Percentiles rank a stretch among this genome's conserved stretches.
phyloP scores from a whole-genome alignment of 2,329 filamentous ascomycete genomes.

The Exutisphaerella laricina region DNA sequence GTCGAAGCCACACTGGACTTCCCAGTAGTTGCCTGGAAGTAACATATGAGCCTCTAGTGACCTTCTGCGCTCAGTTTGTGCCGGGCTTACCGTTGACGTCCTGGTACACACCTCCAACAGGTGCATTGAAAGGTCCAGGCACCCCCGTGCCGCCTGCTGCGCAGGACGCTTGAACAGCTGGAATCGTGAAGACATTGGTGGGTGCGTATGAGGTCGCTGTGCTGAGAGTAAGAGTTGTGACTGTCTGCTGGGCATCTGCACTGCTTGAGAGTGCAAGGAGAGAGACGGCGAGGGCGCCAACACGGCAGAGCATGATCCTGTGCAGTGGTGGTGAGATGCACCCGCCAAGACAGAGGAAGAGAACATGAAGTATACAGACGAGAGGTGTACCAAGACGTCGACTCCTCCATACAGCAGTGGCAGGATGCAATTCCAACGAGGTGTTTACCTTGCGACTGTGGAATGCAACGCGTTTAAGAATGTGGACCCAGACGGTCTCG shows the following conservation, averaged over 20 bases:
- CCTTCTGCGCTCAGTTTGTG: neutral
- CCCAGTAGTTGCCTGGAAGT: conserved; percentile 1
- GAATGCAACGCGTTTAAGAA: no score
- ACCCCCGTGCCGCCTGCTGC: neutral
- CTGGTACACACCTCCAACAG: neutral
- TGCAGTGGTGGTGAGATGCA: no score
- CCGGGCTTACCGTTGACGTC: conserved; percentile 3
- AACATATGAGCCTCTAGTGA: neutral
- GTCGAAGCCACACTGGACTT: conserved; percentile 1
- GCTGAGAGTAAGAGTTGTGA: neutral
- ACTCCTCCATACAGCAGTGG: no score
- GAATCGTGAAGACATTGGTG: neutral
- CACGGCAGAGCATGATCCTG: no score
- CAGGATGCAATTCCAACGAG: no score
- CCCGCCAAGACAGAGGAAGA: no score
- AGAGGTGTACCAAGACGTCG: no score
- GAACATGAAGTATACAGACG: no score
- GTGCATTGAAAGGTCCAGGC: neutral
- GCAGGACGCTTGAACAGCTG: neutral
- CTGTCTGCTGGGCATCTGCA: neutral
- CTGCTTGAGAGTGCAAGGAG: no score
- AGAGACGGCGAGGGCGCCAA: no score
- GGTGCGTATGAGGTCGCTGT: neutral
- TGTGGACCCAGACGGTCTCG: no score
- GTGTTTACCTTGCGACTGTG: no score